Evolutionary conservation across 2,329 filamentous ascomycete genomes (phyloP), one percentile per base, ranked within the genome.

Genomic region (Aspergillus japonicus): DNA sequence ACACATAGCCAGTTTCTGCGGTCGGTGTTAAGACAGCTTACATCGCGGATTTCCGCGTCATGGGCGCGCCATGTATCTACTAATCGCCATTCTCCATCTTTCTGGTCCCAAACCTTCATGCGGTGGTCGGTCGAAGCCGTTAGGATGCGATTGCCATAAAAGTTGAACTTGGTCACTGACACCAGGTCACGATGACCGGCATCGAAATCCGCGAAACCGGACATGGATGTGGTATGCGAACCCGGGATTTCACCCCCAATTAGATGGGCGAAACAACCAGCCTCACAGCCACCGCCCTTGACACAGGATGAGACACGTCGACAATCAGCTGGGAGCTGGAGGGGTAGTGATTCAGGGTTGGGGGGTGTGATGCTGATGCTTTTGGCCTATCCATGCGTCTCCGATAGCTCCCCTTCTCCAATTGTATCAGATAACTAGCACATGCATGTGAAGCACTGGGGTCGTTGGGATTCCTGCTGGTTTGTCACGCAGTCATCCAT

Each of bases 111-210:
- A 63, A 97, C 90, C 72, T 93, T 92, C 70, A 98, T 89, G 74
- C 90, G 91, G 75, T 96, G 94, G 75, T 98, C 94, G 19, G 94
- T 91, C 19, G 92, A 95, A 35, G 92, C 92, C 2, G 92, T 95
- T 47, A 93, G 90, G 81, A 94, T 93, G 67, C 93, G 90, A 69
- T 92, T 93, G 68, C 93, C 94, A 75, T 96, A 96, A 66, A 88
- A 88, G 76, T 97, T 97, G 83, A 96, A 96, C 66, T 91, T 89
- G 62, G 94, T 88, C 57, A 91, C 89, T 65, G 93, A 88, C 54
- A 96, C 90, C 49, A 95, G 83, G 73, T 96, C 79, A 53, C 77
- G 74, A 69, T 81, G 79, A 61, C 76, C 77, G 42, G 78, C 72
- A 61, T 79, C 77, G 64, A 81, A 79, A 62, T 79, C 75, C 60